Conservation (phyloP, 257 asterid genomes). For the Mitragyna speciosa region DNA sequence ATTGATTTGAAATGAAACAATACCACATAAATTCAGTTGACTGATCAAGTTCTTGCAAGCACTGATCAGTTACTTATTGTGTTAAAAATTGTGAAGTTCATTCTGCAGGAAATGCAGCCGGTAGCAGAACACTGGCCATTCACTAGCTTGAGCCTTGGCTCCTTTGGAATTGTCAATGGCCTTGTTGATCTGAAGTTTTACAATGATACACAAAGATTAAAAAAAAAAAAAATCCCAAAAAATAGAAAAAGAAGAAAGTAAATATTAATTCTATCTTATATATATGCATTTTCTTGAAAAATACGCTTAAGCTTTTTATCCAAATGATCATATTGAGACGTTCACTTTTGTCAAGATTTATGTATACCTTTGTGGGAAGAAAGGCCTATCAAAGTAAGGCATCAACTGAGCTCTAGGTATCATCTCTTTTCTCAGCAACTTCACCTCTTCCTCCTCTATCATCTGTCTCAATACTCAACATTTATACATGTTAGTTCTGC, state of each 20-base stretch:
- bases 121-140: conserved; percentile 39
- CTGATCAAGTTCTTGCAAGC: neutral
- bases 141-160: conserved; percentile 53
- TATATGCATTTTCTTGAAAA: neutral
- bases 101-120: conserved; percentile 39
- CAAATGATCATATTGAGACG: neutral
- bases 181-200: conserved; percentile 54
- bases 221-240: neutral
- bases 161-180: conserved; percentile 72
- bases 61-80: conserved; percentile 1
- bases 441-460: conserved; percentile 76
- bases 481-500: neutral
- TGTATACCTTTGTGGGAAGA: conserved; percentile 64
- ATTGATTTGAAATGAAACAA: neutral
- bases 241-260: neutral
- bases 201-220: neutral
- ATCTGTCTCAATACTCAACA: conserved; percentile 32
- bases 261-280: neutral
- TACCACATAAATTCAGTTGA: neutral
- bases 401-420: conserved; percentile 82
- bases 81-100: conserved; percentile 28
- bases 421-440: conserved; percentile 66
- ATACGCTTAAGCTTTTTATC: neutral
- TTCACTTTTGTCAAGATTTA: neutral
- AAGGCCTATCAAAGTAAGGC: conserved; percentile 76